Percentiles rank a stretch among this genome's conserved stretches.
Conservation (phyloP, 2,329 filamentous ascomycete species). For the Ophiostoma australiae region DNA sequence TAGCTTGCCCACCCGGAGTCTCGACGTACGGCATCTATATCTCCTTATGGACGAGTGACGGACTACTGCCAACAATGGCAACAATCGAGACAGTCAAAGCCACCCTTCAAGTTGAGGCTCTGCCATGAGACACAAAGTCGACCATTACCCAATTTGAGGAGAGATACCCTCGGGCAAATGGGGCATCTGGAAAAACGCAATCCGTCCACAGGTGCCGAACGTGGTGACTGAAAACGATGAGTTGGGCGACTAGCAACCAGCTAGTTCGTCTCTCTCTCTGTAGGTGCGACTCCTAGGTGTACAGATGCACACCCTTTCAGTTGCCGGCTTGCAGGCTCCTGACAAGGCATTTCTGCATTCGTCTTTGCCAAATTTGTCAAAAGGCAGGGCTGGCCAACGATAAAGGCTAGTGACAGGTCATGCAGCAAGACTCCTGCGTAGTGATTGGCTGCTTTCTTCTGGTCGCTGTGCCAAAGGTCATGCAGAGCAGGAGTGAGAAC, state of each 20-base stretch:
- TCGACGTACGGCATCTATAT: background rate
- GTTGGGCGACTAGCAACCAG: background rate
- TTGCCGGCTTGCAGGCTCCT: background rate
- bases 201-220: background rate
- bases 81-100: background rate
- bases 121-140: background rate
- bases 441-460: background rate
- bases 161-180: background rate
- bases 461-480: background rate
- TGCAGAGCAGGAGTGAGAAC: background rate
- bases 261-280: background rate
- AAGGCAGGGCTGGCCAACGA: constrained; percentile 11
- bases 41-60: background rate
- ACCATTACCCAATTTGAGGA: background rate
- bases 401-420: background rate
- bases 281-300: background rate
- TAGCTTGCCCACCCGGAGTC: background rate
- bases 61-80: background rate
- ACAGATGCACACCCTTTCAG: constrained; percentile 1
- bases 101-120: background rate
- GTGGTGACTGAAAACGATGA: background rate
- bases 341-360: constrained; percentile 1
- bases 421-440: background rate
- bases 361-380: background rate
- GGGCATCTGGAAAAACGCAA: background rate